Evolutionary conservation across 2,329 filamentous ascomycete genomes (phyloP), one percentile per base, ranked within the genome.

Genomic region (Tetracladium maxilliforme): DNA sequence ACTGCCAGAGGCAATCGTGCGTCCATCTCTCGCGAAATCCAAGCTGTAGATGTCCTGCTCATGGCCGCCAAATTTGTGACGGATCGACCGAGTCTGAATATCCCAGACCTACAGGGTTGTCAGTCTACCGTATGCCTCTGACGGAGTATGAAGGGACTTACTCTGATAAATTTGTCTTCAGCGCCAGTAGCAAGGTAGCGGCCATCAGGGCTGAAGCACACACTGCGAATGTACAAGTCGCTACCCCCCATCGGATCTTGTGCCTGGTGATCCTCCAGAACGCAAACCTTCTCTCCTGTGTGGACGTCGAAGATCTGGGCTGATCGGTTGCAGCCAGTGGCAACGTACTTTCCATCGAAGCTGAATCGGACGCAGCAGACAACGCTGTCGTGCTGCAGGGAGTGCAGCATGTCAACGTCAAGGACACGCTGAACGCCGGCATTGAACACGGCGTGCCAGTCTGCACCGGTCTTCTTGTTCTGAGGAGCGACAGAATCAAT

Each of bases 301-400:
- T 71, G 65, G 21, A 95, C 87, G 37, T 98, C 90, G 50, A 90
- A 98, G 41, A 98, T 98, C 53, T 95, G 87, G n/a, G 90, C 90
- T n/a, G 84, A 93, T 35, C 86, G 67, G 53, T 98, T 98, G 63
- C 90, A 95, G 21, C 90, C 90, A 5, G 90, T 98, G 6, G 90
- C 90, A 28, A 98, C 80, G 40, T 82, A 94, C 45, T 92, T 86
- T 38, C 90, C 90, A 44, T 98, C 90, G 28, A 80, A 71, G 48
- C 87, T 95, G 61, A 98, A 98, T 30, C 90, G 71, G 18, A 98
- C 90, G 48, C 90, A 98, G 64, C 90, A 98, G 2, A 98, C 90
- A 4, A 98, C 90, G 41, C 87, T 95, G 46, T 93, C 82, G 45
- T 98, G 90, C 32, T 73, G 70, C 26, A 98, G 66, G 29, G 84